Evolutionary conservation across 306 rosid species (phyloP), one percentile per base, ranked within the genome.

Genomic region (Pachyrhizus erosus): DNA sequence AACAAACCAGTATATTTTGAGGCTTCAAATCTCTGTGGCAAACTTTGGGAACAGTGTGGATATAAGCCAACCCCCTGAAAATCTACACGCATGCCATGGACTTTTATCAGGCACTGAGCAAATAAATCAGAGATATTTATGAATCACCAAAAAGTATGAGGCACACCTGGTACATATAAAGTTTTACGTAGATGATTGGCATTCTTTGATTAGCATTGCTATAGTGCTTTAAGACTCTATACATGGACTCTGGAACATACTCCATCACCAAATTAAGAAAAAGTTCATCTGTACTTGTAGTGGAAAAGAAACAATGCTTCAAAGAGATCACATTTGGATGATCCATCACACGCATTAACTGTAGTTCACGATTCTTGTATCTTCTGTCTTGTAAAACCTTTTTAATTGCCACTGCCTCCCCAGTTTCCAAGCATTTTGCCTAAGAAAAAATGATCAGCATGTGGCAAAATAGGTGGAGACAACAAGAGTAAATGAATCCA

Each of bases 11-110:
- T 88, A 95, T 89, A 84, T 95, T 95, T 86, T 89, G 98, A 69
- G 98, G 98, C 87, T 95, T 95, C 92, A 96, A 87, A 84, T 96
- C 98, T 82, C 99, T 86, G 81, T 96, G 99, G 86, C 99, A 96
- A 86, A 96, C 97, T 79, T 93, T 90, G 33, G 96, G 99, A 77
- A 91, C 96, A 10, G 92, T 86, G 79, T 96, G 99, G 80, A 95
- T 90, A 80, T 95, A 95, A 49, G 98, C 98, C 78, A 95, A 83
- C 12, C 97, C 98, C 87, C 98, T 88, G 88, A 96, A 95, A 76
- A 93, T 94, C 99, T 96, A 90, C 26, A 87, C 45, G 31, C 29
- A 29, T 67, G 7, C 33, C 58, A 68, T 39, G 80, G 54, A 18
- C 23, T 58, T 54, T 12, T 64, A 76, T 85, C 52, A 82, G 49